A percentile compares a stretch with the other conserved stretches of the same genome.
Evolutionary conservation across 2,329 filamentous ascomycete species (phyloP).

Genomic region (Aspergillus glaucus): DNA sequence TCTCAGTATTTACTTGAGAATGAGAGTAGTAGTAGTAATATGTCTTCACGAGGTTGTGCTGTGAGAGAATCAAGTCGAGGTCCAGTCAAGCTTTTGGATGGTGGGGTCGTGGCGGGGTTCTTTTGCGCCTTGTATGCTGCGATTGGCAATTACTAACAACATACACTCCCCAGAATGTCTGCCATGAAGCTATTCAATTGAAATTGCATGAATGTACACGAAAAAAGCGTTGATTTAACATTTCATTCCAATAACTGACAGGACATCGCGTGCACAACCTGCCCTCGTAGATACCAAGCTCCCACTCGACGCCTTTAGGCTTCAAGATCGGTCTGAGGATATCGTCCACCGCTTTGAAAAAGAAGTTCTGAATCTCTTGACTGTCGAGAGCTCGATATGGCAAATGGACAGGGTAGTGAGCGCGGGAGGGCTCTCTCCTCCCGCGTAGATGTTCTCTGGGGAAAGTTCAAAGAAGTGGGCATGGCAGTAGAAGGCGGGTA

Average conservation of each 20-base stretch:
- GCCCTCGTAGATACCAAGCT: conserved; percentile 7
- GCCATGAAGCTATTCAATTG: no score
- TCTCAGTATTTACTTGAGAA: not conserved
- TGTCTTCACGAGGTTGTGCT: not conserved
- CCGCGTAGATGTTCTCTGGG: conserved; percentile 8
- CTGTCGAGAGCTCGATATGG: conserved; percentile 2
- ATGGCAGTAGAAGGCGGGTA: conserved; percentile 26
- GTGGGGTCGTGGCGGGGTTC: conserved; percentile 4
- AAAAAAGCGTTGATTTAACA: no score
- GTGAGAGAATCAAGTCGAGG: not conserved
- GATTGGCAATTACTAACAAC: no score
- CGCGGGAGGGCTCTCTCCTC: not conserved
- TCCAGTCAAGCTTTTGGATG: not conserved
- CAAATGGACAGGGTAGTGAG: conserved; percentile 2
- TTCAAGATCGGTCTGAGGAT: conserved; percentile 2
- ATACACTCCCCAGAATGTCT: no score
- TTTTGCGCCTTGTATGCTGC: not conserved
- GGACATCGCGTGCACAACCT: no score
- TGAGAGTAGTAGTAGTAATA: not conserved
- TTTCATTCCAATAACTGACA: no score
- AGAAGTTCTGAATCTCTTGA: conserved; percentile 1
- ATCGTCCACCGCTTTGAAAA: not conserved
- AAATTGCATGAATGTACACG: not conserved
- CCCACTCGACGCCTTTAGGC: conserved; percentile 7
- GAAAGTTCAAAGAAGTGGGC: conserved; percentile 17